Base-by-base conservation (phyloP, 768 basidiomycete species). In the Paxillus involutus region DNA sequence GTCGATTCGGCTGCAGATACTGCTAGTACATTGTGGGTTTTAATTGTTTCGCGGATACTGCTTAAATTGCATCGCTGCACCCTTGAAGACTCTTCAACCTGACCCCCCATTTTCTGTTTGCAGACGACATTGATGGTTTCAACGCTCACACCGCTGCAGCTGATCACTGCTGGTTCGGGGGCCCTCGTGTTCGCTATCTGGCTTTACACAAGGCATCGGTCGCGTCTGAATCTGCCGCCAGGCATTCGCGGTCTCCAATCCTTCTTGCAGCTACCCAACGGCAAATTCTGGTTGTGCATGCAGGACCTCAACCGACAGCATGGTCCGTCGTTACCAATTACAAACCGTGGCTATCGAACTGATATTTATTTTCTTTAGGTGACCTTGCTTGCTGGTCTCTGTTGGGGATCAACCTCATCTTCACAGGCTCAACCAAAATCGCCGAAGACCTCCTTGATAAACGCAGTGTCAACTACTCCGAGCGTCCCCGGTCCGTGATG, bases 391-490 rank as follows among this genome's bases (percentile, higher is more conserved):
- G 56, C 32, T 24, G 32, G 9, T 55, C 51, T 16, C 4, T 60
- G 3, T 49, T 58, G 5, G 57, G 59, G 37, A 55, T 77, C 55
- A 73, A 75, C 6, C 64, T 80, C 41, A 64, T 80, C 17, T 51
- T 80, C 37, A 60, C 81, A 6, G 78, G 78, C 49, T 74, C 79
- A 14, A 69, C 73, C 5, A 61, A 68, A 37, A 73, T 72, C 5
- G 71, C 75, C 8, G 59, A 63, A 16, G 79, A 81, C 17, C 66
- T 81, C 4, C 70, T 82, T 4, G 78, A 81, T 55, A 80, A 74
- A 51, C 71, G 76, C 30, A 67, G 76, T 24, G 55, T 58, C 32
- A 76, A 73, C 13, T 82, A 77, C 55, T 76, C 79, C 8, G 63
- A 64, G 21, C 61, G 59, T 11, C 63, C 62, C 33, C 57, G 47